Percentiles rank a stretch among this genome's conserved stretches.
Evolutionary conservation across 2,329 filamentous ascomycete species (phyloP).

Genomic region (Nemania abortiva): DNA sequence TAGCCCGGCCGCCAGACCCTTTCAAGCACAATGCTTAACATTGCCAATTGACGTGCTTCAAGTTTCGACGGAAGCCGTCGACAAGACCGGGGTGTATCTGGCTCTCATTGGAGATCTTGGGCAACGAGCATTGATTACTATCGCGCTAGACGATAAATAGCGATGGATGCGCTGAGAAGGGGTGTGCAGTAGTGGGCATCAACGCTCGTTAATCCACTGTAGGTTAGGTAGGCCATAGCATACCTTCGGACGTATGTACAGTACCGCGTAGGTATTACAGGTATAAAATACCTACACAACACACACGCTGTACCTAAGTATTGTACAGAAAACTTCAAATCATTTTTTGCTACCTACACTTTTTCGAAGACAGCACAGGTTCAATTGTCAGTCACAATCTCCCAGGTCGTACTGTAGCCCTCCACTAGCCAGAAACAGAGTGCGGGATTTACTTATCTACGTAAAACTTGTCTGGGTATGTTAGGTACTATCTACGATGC

Average conservation of each 20-base stretch:
- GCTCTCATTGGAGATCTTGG: slow-evolving; percentile 40
- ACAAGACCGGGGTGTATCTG: slow-evolving; percentile 41
- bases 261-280: too few relatives aligned
- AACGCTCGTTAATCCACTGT: not conserved
- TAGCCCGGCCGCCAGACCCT: slow-evolving; percentile 23
- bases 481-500: not conserved
- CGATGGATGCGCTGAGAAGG: slow-evolving; percentile 16
- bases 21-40: slow-evolving; percentile 37
- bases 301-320: not conserved
- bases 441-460: slow-evolving; percentile 7
- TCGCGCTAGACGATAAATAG: slow-evolving; percentile 42
- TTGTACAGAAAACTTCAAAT: not conserved
- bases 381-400: slow-evolving; percentile 22
- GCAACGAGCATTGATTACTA: slow-evolving; percentile 43
- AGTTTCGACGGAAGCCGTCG: slow-evolving; percentile 43
- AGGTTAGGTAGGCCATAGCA: not conserved
- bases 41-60: slow-evolving; percentile 45
- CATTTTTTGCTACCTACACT: not conserved
- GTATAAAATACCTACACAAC: too few relatives aligned
- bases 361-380: not conserved
- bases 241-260: not conserved
- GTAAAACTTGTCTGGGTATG: not conserved
- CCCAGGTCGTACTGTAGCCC: slow-evolving; percentile 15
- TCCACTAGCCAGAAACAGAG: not conserved
- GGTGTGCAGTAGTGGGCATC: not conserved